Base-by-base conservation (phyloP, 169 alveolate genomes). In the Plasmodium cynomolgi region DNA sequence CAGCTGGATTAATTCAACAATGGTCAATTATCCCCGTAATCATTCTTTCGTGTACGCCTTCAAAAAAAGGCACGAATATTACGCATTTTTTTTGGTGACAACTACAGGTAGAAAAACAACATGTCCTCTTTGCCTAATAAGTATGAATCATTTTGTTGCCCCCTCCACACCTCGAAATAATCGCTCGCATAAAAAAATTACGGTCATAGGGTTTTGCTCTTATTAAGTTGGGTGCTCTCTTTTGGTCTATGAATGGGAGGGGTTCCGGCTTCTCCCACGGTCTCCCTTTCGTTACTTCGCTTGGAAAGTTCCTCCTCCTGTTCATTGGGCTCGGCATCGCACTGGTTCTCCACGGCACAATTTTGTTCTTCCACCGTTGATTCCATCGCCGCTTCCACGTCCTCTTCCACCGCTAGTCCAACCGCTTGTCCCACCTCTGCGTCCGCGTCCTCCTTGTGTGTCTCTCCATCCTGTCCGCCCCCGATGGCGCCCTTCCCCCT, bases 191-290 rank as follows among this genome's bases (percentile, higher is more conserved):
- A 62, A 39, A 80, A 33, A 77, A 41, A 39, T 80, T 68, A 9
- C 77, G n/a, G 37, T 83, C 91, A 83, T 83, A 83, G n/a, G 33
- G 81, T 83, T 83, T 41, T 83, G 33, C 91, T 58, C 73, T 83
- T 83, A 83, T 23, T 82, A 34, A 54, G 41, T 82, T 82, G 62
- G 37, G 7, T 1, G 39, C 73, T 20, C 15, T 1, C 62, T 50
- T 31, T 56, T 5, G n/a, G 31, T 26, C 3, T 4, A 7, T 20
- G 34, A 17, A 31, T 83, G 9, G 41, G 29, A 13, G 13, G 37
- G 26, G 5, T 15, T 83, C 23, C 20, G 0, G 29, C 62, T 5
- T 58, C 91, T 54, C 54, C 33, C 34, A 26, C 15, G 9, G 13
- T n/a, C 11, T 58, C 91, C n/a, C 15, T n/a, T 17, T 56, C 74